Base-by-base conservation (phyloP, 2,329 filamentous ascomycete genomes). In the Torrubiella hemipterigena region DNA sequence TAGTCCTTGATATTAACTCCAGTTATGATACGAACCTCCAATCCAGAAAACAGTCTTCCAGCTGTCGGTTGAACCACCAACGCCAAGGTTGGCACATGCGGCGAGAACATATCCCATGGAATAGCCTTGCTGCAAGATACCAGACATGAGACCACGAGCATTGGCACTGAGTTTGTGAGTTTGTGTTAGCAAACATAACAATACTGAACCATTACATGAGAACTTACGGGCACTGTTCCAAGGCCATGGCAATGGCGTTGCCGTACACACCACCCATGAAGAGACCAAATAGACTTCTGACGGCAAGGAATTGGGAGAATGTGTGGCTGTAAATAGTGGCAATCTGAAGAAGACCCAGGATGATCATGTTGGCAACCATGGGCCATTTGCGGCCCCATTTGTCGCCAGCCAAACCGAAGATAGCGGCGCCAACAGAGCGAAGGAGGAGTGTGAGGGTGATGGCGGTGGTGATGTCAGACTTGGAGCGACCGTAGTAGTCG, bases 231-330 rank as follows among this genome's bases (percentile, higher is more conserved):
- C 74, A 79, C 44, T 79, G 76, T 48, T 86, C 81, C 7, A 86
- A 61, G 1, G 80, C 79, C 73, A 83, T 86, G 29, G 79, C 78
- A 27, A 82, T 77, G 21, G 80, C 79, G 45, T 84, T 83, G 21
- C 81, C 81, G 51, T 84, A 85, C 10, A 86, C 75, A 42, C 81
- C 81, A 22, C 81, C 81, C 81, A 86, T 86, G 54, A 83, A 82
- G 10, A 86, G 59, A 14, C 81, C 81, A 44, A 85, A 86, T 10
- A 85, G 55, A 38, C 73, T 72, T 30, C 81, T 66, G 2, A 85
- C 79, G 7, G 73, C 80, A n/a, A 86, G 58, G 51, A 87, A 87
- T 44, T 83, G 71, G 33, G 67, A 52, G 49, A 84, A 91, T 0
- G 77, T 86, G 0, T 51, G 45, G 48, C 73, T 71, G 56, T 85